Conservation (phyloP, 1,284 basidiomycete species). For the Ustilago vetiveriae region DNA sequence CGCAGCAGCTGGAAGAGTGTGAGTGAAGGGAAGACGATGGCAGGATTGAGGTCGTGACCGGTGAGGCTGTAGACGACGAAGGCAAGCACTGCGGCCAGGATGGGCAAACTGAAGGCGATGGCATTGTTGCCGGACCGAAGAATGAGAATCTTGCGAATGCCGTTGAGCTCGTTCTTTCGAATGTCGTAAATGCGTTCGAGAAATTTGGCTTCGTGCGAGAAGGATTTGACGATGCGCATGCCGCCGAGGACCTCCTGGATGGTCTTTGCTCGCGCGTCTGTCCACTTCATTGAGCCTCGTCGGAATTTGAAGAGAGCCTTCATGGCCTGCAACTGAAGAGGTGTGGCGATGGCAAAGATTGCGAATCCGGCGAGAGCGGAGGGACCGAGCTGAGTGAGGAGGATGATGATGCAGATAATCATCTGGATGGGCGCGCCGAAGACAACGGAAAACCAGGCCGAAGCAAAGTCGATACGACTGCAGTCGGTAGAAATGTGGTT, state of each 20-base stretch:
- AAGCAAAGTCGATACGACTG: constrained; percentile 87
- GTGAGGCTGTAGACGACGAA: constrained; percentile 83
- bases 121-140: constrained; percentile 78
- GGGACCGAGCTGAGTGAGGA: constrained; percentile 80
- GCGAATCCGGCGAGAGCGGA: constrained; percentile 84
- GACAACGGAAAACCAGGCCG: constrained; percentile 79
- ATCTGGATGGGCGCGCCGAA: constrained; percentile 75
- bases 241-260: constrained; percentile 64
- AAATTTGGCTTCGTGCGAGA: constrained; percentile 60
- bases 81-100: constrained; percentile 82
- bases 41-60: constrained; percentile 75
- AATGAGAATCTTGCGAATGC: constrained; percentile 79
- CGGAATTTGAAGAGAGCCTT: constrained; percentile 78
- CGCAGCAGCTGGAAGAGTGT: constrained; percentile 72
- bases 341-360: constrained; percentile 75
- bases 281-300: constrained; percentile 85
- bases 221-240: constrained; percentile 67
- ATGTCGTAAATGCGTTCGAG: constrained; percentile 76
- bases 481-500: constrained; percentile 95
- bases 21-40: constrained; percentile 68
- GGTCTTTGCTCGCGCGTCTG: constrained; percentile 73
- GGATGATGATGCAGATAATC: constrained; percentile 70
- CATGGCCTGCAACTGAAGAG: constrained; percentile 79
- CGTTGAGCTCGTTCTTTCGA: constrained; percentile 79
- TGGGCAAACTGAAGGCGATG: constrained; percentile 77